Evolutionary conservation across 495 filamentous ascomycete genomes (phyloP).

Genomic region (Penicillium cosmopolitanum): DNA sequence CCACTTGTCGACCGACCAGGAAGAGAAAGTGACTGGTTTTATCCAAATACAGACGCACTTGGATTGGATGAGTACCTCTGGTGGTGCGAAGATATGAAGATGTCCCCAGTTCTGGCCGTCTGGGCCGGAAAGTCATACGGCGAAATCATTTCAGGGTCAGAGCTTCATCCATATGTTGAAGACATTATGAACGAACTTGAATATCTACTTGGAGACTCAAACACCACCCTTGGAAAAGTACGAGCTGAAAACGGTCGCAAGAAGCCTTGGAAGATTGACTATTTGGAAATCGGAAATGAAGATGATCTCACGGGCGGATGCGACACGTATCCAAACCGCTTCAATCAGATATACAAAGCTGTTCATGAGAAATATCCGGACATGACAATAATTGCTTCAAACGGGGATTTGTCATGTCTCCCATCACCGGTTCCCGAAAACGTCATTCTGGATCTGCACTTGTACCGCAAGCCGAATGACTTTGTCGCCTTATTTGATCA

Average conservation of each 20-base stretch:
- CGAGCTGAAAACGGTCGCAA: slow-evolving; percentile 48
- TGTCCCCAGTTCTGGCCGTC: slow-evolving; percentile 60
- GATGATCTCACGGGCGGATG: slow-evolving; percentile 51
- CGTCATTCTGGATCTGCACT: slow-evolving; percentile 51
- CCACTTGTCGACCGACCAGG: slow-evolving; percentile 65
- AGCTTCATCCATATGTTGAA: slow-evolving; percentile 46
- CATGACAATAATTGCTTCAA: slow-evolving; percentile 46
- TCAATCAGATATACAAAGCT: slow-evolving; percentile 46
- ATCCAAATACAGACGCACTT: slow-evolving; percentile 64
- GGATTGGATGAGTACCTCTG: slow-evolving; percentile 66
- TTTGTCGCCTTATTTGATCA: slow-evolving; percentile 58
- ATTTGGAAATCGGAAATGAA: slow-evolving; percentile 61
- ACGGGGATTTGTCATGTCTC: slow-evolving; percentile 37
- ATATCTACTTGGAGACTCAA: slow-evolving; percentile 34
- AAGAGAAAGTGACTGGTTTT: slow-evolving; percentile 62
- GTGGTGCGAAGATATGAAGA: slow-evolving; percentile 66
- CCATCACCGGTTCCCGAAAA: slow-evolving; percentile 33
- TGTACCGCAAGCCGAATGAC: slow-evolving; percentile 53
- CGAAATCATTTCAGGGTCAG: slow-evolving; percentile 39
- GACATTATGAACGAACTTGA: slow-evolving; percentile 68
- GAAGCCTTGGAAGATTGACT: slow-evolving; percentile 50
- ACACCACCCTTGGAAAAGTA: slow-evolving; percentile 42
- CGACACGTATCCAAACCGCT: slow-evolving; percentile 49
- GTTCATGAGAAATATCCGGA: slow-evolving; percentile 51
- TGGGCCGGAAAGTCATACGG: slow-evolving; percentile 66